Evolutionary conservation across 768 basidiomycete genomes (phyloP), one percentile per base, ranked within the genome.

Genomic region (Tylopilus vinaceipallidus): DNA sequence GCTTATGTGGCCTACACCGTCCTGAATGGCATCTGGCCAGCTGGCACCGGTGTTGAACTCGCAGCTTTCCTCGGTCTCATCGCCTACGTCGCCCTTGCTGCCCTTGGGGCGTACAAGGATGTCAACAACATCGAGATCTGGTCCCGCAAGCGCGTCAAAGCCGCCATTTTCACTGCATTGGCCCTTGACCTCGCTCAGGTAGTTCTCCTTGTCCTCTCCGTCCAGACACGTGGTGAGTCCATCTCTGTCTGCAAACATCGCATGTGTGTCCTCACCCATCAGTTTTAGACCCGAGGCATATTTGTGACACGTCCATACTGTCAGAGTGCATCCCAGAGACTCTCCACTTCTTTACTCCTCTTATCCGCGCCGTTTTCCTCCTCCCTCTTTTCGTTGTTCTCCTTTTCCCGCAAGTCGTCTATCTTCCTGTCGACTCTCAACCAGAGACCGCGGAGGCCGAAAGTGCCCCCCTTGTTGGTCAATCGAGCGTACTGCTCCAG

Each of bases 21-120:
- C 36, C 61, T 91, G 49, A 73, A 79, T 56, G 81, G 83, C 57
- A 52, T 73, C 10, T 92, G 91, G 89, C 79, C 78, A 12, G 71
- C 66, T 34, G 59, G 73, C 52, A 82, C 83, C 8, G 88, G 83
- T 20, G 75, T 87, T 35, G 85, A 86, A 59, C 66, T 84, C 62
- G 87, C 79, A 57, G 73, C 88, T 35, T 61, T 90, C 36, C 64
- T 84, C 37, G 90, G 88, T 46, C 75, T 91, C 27, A 60, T 81
- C 35, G 86, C 84, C 4, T 89, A 88, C 57, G 72, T 82, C 30
- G 84, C 86, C 32, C 71, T 92, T 42, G 86, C 88, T 13, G 81
- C 82, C 10, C 71, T 90, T 37, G 90, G 90, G 9, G 77, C 86
- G 12, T 91, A 83, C 81, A 90, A 91, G 68, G 88, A 89, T 54